phyloP scores from a whole-genome alignment of 2,329 filamentous ascomycete species.

The Coleophoma cylindrospora region DNA sequence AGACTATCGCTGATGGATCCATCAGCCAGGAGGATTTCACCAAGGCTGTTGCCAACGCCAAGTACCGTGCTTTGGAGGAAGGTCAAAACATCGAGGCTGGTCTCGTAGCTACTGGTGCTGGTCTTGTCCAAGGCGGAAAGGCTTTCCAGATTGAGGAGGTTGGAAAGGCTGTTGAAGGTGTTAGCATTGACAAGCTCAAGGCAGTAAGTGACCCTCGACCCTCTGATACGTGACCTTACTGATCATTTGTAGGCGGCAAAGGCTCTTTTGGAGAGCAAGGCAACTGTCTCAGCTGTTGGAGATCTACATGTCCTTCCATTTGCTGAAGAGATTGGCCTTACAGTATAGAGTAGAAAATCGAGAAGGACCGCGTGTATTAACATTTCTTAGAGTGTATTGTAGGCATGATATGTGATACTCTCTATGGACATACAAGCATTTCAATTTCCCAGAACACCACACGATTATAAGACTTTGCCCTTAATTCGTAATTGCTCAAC shows the following conservation, averaged over 20 bases:
- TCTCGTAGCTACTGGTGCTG: constrained; percentile 78
- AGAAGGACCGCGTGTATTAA: constrained; percentile 24
- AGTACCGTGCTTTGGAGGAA: constrained; percentile 83
- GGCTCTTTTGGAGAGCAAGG: constrained; percentile 80
- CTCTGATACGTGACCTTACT: constrained; percentile 17
- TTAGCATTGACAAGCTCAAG: constrained; percentile 81
- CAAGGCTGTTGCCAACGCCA: constrained; percentile 89
- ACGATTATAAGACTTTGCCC: too few species aligned
- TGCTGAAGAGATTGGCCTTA: constrained; percentile 89
- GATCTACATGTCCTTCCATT: constrained; percentile 89
- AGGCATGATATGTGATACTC: constrained; percentile 22
- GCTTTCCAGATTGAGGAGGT: constrained; percentile 79
- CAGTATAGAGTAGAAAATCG: constrained; percentile 61
- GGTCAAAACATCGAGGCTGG: constrained; percentile 74
- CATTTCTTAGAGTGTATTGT: constrained; percentile 30
- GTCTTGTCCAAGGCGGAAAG: constrained; percentile 76
- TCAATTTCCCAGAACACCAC: not conserved
- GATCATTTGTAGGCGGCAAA: constrained; percentile 67
- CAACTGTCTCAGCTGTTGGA: constrained; percentile 82
- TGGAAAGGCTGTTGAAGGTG: constrained; percentile 71
- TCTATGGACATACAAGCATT: constrained; percentile 2
- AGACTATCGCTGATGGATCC: constrained; percentile 71
- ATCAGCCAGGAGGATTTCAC: constrained; percentile 79
- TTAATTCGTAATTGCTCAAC: too few species aligned
- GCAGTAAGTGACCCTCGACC: constrained; percentile 52